phyloP scores from a whole-genome alignment of 352 stramenopile species.

The Phytophthora nicotianae region DNA sequence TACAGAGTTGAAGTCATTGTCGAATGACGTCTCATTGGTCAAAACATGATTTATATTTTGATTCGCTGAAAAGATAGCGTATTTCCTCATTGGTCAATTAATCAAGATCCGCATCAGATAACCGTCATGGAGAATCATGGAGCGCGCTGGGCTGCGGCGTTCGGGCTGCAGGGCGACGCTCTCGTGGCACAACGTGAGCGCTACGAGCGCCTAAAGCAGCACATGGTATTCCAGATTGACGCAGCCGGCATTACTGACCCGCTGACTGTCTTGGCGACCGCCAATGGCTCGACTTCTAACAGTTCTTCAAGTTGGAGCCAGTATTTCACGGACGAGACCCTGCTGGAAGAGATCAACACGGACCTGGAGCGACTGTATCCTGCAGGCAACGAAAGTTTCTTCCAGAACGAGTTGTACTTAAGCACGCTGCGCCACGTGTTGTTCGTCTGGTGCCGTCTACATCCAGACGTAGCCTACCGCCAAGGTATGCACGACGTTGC shows the following conservation, averaged over 20 bases:
- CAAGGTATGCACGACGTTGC: slow-evolving; percentile 88
- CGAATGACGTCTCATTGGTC: slow-evolving; percentile 1
- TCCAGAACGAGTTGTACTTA: slow-evolving; percentile 72
- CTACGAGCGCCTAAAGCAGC: slow-evolving; percentile 62
- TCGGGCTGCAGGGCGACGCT: slow-evolving; percentile 27
- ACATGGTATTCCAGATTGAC: slow-evolving; percentile 74
- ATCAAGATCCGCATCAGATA: slow-evolving; percentile 8
- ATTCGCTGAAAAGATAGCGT: neutral
- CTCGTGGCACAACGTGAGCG: slow-evolving; percentile 39
- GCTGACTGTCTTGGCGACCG: slow-evolving; percentile 38
- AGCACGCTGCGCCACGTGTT: slow-evolving; percentile 74
- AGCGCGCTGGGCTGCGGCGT: slow-evolving; percentile 25
- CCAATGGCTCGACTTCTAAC: slow-evolving; percentile 4
- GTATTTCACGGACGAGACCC: slow-evolving; percentile 69
- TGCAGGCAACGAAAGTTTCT: slow-evolving; percentile 73
- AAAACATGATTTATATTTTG: neutral
- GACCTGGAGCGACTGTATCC: slow-evolving; percentile 81
- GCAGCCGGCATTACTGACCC: slow-evolving; percentile 51
- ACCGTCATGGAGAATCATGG: slow-evolving; percentile 17
- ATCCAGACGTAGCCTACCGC: slow-evolving; percentile 82
- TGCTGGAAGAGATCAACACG: slow-evolving; percentile 85
- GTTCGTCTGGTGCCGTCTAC: slow-evolving; percentile 84
- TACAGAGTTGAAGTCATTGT: neutral
- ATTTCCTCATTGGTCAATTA: slow-evolving; percentile 10
- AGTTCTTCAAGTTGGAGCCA: slow-evolving; percentile 52